phyloP scores from a whole-genome alignment of 2,329 filamentous ascomycete species.

The Dothidotthia symphoricarpi region DNA sequence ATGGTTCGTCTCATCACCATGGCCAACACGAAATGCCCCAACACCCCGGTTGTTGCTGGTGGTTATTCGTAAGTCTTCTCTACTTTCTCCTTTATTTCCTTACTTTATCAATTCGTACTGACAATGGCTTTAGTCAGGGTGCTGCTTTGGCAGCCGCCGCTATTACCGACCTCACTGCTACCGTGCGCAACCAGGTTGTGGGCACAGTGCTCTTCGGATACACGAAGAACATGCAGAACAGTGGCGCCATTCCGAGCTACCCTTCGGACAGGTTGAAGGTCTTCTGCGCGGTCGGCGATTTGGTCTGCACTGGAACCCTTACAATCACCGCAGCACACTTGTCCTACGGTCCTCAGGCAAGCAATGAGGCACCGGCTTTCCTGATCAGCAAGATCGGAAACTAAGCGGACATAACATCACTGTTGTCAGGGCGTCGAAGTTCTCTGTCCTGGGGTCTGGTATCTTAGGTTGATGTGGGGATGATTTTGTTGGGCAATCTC shows the following conservation, averaged over 20 bases:
- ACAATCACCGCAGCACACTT: slow-evolving; percentile 36
- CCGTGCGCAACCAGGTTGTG: slow-evolving; percentile 35
- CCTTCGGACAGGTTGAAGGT: slow-evolving; percentile 35
- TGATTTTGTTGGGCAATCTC: no score
- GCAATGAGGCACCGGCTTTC: slow-evolving; percentile 25
- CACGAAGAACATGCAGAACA: slow-evolving; percentile 42
- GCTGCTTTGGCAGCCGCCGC: slow-evolving; percentile 41
- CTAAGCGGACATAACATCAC: background rate
- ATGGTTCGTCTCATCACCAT: slow-evolving; percentile 38
- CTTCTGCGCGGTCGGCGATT: slow-evolving; percentile 39
- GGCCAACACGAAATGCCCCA: slow-evolving; percentile 41
- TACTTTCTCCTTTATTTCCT: background rate
- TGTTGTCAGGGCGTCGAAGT: no score
- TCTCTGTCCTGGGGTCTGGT: no score
- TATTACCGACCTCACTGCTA: slow-evolving; percentile 28
- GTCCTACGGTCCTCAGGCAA: slow-evolving; percentile 30
- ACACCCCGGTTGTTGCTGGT: slow-evolving; percentile 40
- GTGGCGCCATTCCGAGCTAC: slow-evolving; percentile 38
- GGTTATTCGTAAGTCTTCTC: slow-evolving; percentile 42
- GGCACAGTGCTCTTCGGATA: slow-evolving; percentile 45
- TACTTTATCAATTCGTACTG: background rate
- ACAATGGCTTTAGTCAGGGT: slow-evolving; percentile 33
- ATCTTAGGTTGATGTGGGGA: no score
- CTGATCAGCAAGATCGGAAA: slow-evolving; percentile 21
- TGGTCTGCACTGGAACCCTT: slow-evolving; percentile 38